Evolutionary conservation across 1,284 basidiomycete genomes (phyloP), one percentile per base, ranked within the genome.

Genomic region (Cryptococcus neoformans): DNA sequence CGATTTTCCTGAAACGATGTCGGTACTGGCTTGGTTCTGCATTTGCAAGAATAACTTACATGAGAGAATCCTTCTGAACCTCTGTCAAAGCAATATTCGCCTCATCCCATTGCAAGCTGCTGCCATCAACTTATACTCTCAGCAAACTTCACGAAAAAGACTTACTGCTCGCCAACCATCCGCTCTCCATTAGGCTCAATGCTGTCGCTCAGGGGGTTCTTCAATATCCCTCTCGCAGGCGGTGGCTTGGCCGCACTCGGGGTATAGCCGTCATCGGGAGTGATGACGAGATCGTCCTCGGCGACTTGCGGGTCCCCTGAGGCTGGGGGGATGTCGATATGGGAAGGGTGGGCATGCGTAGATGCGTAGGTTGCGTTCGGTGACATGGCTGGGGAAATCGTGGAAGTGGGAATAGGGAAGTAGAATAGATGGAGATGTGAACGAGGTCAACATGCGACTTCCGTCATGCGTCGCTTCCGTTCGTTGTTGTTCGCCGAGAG

Each of bases 61-160:
- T 95, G 70, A 91, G 80, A 65, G 89, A 92, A 70, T 94, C 91
- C 77, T 93, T 92, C 81, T 89, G 85, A 64, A 91, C 86, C 77
- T 95, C 92, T 0, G 91, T 94, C 67, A 90, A 77, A 35, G 90
- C 89, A 49, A 95, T 82, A 70, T 94, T 95, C 73, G 86, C 88
- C 73, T 95, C 92, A 70, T 95, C 92, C 92, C 92, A 95, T 70
- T 89, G 88, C 66, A 94, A 73, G 67, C 84, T 84, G 63, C 4
- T 6, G 17, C 14, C 57, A 44, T 44, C 52, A 53, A 49, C 38
- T 12, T 16, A 9, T 48, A 14, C 40, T 17, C 34, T 9, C 1
- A 17, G 28, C 40, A 46, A 50, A 46, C 14, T 16, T 14, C 21
- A 41, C 5, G 38, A 49, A 8, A 36, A 40, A 49, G 3, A 60